Evolutionary conservation across 192 early-diverging fungal genomes (phyloP).

Genomic region (Mortierella antarctica): DNA sequence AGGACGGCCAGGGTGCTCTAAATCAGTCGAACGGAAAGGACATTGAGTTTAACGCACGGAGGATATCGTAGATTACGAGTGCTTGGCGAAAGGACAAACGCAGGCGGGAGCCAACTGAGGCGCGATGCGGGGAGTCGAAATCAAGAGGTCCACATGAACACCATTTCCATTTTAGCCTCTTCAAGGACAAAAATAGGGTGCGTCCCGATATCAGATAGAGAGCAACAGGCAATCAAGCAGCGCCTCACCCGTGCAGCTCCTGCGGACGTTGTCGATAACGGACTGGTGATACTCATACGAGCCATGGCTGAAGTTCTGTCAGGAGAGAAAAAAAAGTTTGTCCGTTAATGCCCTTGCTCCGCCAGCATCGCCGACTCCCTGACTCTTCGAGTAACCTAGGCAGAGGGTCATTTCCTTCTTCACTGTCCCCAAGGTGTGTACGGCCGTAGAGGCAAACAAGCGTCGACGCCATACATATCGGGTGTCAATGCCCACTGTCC

Average conservation of each 20-base stretch:
- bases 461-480: too few relatives aligned
- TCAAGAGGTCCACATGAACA: too few relatives aligned
- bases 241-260: conserved; percentile 58
- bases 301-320: conserved; percentile 66
- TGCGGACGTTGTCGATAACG: conserved; percentile 66
- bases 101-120: too few relatives aligned
- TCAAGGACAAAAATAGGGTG: neutral
- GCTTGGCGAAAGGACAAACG: neutral
- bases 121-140: too few relatives aligned
- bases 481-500: too few relatives aligned
- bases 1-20: conserved; percentile 62
- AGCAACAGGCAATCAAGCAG: neutral
- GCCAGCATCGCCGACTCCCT: neutral
- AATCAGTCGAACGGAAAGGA: too few relatives aligned
- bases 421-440: too few relatives aligned
- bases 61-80: neutral
- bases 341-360: neutral
- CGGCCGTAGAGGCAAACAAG: too few relatives aligned
- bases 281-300: conserved; percentile 73
- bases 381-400: neutral
- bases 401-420: too few relatives aligned
- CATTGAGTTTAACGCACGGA: neutral
- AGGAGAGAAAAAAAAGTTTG: neutral
- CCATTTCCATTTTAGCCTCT: too few relatives aligned
- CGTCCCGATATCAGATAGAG: neutral